phyloP scores from a whole-genome alignment of 2,329 filamentous ascomycete genomes.

The Setomelanomma holmii region DNA sequence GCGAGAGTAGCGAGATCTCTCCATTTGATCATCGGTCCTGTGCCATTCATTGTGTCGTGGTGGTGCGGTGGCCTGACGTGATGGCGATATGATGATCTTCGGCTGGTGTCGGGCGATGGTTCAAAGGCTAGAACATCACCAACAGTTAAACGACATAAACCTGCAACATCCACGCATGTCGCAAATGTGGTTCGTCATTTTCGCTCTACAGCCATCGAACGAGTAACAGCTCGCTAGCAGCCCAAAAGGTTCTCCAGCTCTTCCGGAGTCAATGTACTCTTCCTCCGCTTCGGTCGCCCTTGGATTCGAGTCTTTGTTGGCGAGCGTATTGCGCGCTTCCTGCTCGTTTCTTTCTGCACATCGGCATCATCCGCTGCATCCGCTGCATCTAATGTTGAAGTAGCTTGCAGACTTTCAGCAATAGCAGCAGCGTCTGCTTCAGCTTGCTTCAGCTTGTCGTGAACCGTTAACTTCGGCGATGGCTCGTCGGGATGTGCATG shows the following conservation, averaged over 20 bases:
- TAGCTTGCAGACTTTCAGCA: conserved; percentile 24
- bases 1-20: too few relatives aligned
- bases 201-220: conserved; percentile 3
- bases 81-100: neutral
- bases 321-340: conserved; percentile 34
- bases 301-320: conserved; percentile 57
- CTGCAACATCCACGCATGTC: neutral
- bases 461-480: conserved; percentile 52
- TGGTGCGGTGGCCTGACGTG: conserved; percentile 7
- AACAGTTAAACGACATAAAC: too few relatives aligned
- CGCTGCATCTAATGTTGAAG: conserved; percentile 15
- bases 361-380: conserved; percentile 25
- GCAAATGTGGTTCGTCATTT: neutral
- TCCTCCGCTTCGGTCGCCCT: conserved; percentile 67
- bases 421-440: conserved; percentile 53
- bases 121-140: too few relatives aligned
- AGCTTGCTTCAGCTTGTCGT: conserved; percentile 54
- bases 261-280: conserved; percentile 78
- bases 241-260: conserved; percentile 65
- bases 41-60: neutral
- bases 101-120: neutral
- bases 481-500: conserved; percentile 47
- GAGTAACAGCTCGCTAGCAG: conserved; percentile 20
- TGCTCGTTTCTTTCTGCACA: conserved; percentile 26
- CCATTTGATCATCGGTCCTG: neutral